Base-by-base conservation (phyloP, 495 filamentous ascomycete genomes). In the Daldinia bambusicola region DNA sequence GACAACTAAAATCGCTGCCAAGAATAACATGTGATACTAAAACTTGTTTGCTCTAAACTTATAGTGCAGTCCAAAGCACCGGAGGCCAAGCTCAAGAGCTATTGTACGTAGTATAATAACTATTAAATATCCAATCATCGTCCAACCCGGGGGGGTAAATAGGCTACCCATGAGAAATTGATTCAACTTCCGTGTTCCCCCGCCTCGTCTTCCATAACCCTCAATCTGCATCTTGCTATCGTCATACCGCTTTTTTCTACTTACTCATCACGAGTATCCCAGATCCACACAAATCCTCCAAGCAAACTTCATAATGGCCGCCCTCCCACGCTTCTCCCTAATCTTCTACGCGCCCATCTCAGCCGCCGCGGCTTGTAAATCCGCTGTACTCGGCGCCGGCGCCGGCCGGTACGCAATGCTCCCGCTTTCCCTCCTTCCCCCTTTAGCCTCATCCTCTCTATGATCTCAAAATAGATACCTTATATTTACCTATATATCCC, bases 361-460 rank as follows among this genome's bases (percentile, higher is more conserved):
- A 9, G 74, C 82, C 9, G 78, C 90, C 45, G 71, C 82, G 36
- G 74, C 79, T 13, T 83, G 83, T 77, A 91, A 92, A 72, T 59
- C 78, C 0, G 89, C 89, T 55, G 83, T 91, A 61, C 92, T 92
- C 72, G 82, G 83, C 16, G 85, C 89, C 0, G 89, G 89, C 12
- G 89, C 87, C 2, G 90, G 90, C 0, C 78, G 81, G 34, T 36
- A 36, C 34, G 34, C 34, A 36, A 3, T 3, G 26, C n/a, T 34
- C 32, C 32, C 32, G 32, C 32, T 4, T 34, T 34, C 32, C 32
- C 32, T 3, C 32, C 3, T 34, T 7, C 32, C 32, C 4, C 32
- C 3, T 34, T 34, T 34, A 34, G n/a, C n/a, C n/a, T n/a, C n/a
- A n/a, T n/a, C n/a, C n/a, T n/a, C n/a, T n/a, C n/a, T n/a, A n/a